Evolutionary conservation across 768 basidiomycete species (phyloP).

Genomic region (Mycena metata): DNA sequence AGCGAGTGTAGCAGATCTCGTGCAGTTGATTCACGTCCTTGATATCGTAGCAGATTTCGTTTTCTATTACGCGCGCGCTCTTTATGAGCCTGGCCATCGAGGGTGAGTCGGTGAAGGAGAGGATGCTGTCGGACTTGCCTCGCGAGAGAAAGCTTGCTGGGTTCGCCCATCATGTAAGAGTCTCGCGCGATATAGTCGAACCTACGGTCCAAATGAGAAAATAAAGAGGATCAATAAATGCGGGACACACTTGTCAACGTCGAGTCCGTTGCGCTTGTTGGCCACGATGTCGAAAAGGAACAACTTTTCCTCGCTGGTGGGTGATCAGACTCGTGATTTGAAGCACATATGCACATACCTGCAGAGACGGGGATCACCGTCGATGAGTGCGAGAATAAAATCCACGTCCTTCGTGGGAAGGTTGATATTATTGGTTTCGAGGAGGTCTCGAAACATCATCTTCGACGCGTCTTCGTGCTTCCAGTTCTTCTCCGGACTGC

Average conservation of each 20-base stretch:
- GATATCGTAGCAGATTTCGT: slow-evolving; percentile 84
- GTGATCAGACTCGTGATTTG: too few relatives aligned
- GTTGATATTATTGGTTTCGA: slow-evolving; percentile 66
- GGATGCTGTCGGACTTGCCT: slow-evolving; percentile 50
- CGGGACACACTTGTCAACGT: slow-evolving; percentile 82
- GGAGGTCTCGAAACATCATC: slow-evolving; percentile 83
- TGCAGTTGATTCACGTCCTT: slow-evolving; percentile 86
- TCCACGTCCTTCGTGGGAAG: slow-evolving; percentile 62
- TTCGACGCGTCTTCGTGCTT: slow-evolving; percentile 84
- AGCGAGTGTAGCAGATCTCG: slow-evolving; percentile 80
- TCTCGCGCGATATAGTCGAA: slow-evolving; percentile 89
- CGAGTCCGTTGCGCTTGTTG: slow-evolving; percentile 84
- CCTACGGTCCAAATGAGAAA: slow-evolving; percentile 50
- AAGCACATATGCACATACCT: slow-evolving; percentile 50
- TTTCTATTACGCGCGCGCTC: slow-evolving; percentile 80
- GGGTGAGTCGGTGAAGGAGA: neutral
- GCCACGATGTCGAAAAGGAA: slow-evolving; percentile 91
- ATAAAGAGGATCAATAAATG: slow-evolving; percentile 1
- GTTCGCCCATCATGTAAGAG: slow-evolving; percentile 77
- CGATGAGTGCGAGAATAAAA: slow-evolving; percentile 85
- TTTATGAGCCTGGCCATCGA: slow-evolving; percentile 68
- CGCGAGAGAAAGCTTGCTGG: slow-evolving; percentile 63
- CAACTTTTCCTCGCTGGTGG: slow-evolving; percentile 64
- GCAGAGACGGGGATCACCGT: slow-evolving; percentile 68
- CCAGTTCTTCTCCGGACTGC: slow-evolving; percentile 70